Evolutionary conservation across 169 alveolate genomes (phyloP), one percentile per base, ranked within the genome.

Genomic region (Besnoitia besnoiti): DNA sequence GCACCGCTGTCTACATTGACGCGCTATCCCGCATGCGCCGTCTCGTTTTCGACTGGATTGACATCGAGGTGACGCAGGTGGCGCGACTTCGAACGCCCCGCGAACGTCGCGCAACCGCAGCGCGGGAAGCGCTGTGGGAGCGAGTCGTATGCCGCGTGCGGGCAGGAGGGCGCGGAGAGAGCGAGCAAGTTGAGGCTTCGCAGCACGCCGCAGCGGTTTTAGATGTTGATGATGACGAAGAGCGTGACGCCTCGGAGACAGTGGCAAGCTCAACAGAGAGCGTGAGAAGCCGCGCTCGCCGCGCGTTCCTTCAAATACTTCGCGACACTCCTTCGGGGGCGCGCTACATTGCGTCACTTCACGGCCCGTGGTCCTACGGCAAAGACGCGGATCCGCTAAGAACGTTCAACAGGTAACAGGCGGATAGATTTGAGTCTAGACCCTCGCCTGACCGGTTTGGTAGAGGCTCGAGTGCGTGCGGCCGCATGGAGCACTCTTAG

Each of bases 331-430:
- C 82, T 1, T 42, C 82, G 82, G 82, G 82, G n/a, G 47, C 44
- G 40, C 82, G 82, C 14, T 73, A 73, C 82, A 73, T 73, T n/a
- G 82, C 82, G 12, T 73, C 82, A 35, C 46, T 73, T 8, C 82
- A 73, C 46, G 46, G 12, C 24, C 39, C 40, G n/a, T 73, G 82
- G 82, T 7, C n/a, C 16, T 24, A 7, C 55, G 55, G 14, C 5
- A 49, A 14, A 49, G 30, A 19, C 67, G 12, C 67, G 33, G 67
- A 55, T 55, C 67, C 67, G 24, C 5, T 55, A 5, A 55, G 3
- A 55, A 55, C 3, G 67, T 55, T 55, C 67, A 19, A 55, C 67
- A 55, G 30, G 67, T 55, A 55, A 55, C 67, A n/a, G n/a, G n/a
- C n/a, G n/a, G n/a, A n/a, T n/a, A n/a, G n/a, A n/a, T n/a, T n/a